Evolutionary conservation across 108 stramenopile genomes (phyloP).

Genomic region (Pseudonitzschia multiseries): DNA sequence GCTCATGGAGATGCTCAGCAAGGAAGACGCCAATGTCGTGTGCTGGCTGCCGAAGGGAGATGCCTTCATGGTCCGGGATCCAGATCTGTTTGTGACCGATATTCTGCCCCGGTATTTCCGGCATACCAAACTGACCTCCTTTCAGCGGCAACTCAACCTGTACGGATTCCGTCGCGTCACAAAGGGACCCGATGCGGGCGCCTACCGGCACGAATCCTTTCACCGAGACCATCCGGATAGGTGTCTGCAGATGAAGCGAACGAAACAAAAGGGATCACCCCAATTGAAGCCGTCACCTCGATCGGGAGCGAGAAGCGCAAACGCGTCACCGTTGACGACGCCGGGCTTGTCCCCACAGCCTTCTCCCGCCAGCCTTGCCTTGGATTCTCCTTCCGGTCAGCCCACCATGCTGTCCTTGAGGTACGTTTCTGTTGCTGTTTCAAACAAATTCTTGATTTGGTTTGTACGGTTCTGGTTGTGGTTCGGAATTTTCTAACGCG

Average conservation of each 20-base stretch:
- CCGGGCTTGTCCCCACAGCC: conserved; percentile 24
- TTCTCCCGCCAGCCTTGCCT: conserved; percentile 31
- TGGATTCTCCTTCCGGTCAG: conserved; percentile 29
- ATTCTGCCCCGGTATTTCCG: conserved; percentile 88
- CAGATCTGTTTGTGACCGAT: conserved; percentile 73
- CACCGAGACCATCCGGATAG: conserved; percentile 87
- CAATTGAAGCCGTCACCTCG: conserved; percentile 52
- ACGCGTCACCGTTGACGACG: conserved; percentile 18
- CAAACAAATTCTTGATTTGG: neutral
- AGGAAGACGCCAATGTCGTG: conserved; percentile 78
- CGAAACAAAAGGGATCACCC: conserved; percentile 79
- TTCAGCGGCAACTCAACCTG: conserved; percentile 89
- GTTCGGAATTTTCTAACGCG: neutral
- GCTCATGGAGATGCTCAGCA: conserved; percentile 86
- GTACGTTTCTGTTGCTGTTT: neutral
- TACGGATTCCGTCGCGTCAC: conserved; percentile 88
- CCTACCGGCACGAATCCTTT: conserved; percentile 92
- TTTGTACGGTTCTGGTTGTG: neutral
- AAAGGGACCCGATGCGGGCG: conserved; percentile 89
- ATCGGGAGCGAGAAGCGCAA: conserved; percentile 23
- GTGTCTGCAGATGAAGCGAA: conserved; percentile 84
- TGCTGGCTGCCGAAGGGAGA: conserved; percentile 86
- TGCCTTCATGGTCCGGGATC: conserved; percentile 85
- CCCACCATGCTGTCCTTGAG: conserved; percentile 3
- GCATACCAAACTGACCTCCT: conserved; percentile 88